Evolutionary conservation across 2,329 filamentous ascomycete species (phyloP).

Genomic region (Coniochaeta sp.): DNA sequence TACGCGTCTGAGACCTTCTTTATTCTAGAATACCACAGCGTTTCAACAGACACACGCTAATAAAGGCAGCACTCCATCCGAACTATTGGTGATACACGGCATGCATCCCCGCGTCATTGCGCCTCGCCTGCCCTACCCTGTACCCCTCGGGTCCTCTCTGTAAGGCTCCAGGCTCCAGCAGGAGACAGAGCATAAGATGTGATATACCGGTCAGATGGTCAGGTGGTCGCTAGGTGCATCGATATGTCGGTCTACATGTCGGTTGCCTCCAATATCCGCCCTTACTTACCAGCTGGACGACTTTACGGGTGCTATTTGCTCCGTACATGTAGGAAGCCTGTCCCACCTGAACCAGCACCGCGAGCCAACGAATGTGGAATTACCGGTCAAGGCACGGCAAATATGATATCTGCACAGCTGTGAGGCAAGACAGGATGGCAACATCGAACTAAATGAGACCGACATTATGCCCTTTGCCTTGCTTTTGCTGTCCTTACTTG

Average conservation of each 20-base stretch:
- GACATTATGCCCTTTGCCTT: background rate
- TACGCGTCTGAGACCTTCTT: too few relatives aligned
- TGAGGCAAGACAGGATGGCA: background rate
- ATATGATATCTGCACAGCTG: background rate
- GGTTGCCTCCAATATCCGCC: background rate
- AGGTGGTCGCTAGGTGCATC: background rate
- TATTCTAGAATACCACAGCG: too few relatives aligned
- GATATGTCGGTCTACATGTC: background rate
- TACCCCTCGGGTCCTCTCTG: background rate
- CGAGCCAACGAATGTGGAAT: background rate
- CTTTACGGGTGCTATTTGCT: background rate
- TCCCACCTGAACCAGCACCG: background rate
- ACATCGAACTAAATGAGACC: background rate
- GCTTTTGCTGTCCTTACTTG: background rate
- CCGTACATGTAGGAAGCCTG: background rate
- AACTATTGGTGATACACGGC: background rate
- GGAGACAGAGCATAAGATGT: background rate
- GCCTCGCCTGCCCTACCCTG: background rate
- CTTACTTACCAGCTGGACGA: background rate
- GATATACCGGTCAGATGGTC: conserved; percentile 1
- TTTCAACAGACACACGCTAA: too few relatives aligned
- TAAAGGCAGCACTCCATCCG: background rate
- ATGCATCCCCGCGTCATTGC: background rate
- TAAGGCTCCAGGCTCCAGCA: background rate
- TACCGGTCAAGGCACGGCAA: background rate